A percentile compares a stretch with the other conserved stretches of the same genome.
Evolutionary conservation across 106 monocot genomes (phyloP).

Genomic region (Dendrobium officinale): DNA sequence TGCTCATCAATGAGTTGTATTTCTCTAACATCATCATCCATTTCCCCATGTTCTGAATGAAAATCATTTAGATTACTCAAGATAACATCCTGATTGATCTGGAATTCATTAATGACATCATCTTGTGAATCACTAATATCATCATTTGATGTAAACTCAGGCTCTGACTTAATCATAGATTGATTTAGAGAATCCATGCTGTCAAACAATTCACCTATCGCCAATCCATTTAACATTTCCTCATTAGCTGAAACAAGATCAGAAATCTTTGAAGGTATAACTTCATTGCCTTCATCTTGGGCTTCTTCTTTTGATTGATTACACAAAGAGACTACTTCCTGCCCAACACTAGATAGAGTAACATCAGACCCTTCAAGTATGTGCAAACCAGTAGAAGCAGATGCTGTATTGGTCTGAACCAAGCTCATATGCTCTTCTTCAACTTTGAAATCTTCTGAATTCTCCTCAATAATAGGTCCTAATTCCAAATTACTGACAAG

Average conservation of each 20-base stretch:
- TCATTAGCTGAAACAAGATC: background rate
- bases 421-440: conserved; percentile 21
- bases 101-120: conserved; percentile 3
- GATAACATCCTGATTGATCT: conserved; percentile 3
- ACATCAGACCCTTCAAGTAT: conserved; percentile 5
- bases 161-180: conserved; percentile 6
- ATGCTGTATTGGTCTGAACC: background rate
- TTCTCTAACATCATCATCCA: conserved; percentile 18
- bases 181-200: conserved; percentile 10
- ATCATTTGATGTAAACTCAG: conserved; percentile 1
- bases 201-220: background rate
- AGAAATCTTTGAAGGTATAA: conserved; percentile 11
- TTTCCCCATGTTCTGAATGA: conserved; percentile 25
- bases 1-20: conserved; percentile 33
- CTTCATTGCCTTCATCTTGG: background rate
- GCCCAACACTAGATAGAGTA: conserved; percentile 12
- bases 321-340: conserved; percentile 7
- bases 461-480: conserved; percentile 35
- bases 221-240: too few species aligned
- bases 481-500: conserved; percentile 24
- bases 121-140: conserved; percentile 7
- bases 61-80: conserved; percentile 16
- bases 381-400: background rate
- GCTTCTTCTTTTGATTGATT: conserved; percentile 7
- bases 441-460: conserved; percentile 12